These are phyloP conservation scores for Sabuloglossum arenarium DNA, from an alignment of 495 filamentous ascomycete species.

Conservation along the genomic window DNA sequence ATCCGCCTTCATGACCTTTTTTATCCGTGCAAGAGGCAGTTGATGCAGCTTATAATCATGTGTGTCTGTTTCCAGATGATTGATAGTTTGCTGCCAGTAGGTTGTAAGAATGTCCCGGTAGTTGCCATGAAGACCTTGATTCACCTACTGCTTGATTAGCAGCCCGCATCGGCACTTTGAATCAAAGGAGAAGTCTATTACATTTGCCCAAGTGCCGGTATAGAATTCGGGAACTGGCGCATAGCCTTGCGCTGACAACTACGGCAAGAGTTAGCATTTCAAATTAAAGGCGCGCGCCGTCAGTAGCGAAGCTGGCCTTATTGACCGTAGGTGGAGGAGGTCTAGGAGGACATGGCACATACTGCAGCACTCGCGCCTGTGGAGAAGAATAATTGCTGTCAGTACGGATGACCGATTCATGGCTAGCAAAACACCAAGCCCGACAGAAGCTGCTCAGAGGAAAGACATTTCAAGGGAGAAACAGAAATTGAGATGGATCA, in stretches of 20 bases:
- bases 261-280: constrained; percentile 7
- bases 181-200: constrained; percentile 19
- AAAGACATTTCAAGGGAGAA: background rate
- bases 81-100: constrained; percentile 97
- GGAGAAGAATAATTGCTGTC: constrained; percentile 12
- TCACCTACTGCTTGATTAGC: constrained; percentile 38
- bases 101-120: constrained; percentile 95
- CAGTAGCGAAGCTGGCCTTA: background rate
- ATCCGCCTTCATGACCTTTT: constrained; percentile 99
- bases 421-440: background rate
- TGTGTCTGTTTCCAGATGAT: constrained; percentile 76
- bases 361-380: constrained; percentile 65
- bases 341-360: too few species aligned
- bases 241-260: constrained; percentile 58
- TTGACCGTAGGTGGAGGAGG: background rate
- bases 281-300: constrained; percentile 2
- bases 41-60: constrained; percentile 98
- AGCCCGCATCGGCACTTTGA: background rate
- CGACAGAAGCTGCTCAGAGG: background rate
- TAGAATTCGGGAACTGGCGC: constrained; percentile 74
- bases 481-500: background rate
- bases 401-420: constrained; percentile 6
- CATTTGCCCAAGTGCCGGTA: constrained; percentile 88
- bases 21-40: constrained; percentile 85
- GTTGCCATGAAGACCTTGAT: constrained; percentile 79